phyloP scores from a whole-genome alignment of 1,284 basidiomycete species.

The Rhodotorula sp. region DNA sequence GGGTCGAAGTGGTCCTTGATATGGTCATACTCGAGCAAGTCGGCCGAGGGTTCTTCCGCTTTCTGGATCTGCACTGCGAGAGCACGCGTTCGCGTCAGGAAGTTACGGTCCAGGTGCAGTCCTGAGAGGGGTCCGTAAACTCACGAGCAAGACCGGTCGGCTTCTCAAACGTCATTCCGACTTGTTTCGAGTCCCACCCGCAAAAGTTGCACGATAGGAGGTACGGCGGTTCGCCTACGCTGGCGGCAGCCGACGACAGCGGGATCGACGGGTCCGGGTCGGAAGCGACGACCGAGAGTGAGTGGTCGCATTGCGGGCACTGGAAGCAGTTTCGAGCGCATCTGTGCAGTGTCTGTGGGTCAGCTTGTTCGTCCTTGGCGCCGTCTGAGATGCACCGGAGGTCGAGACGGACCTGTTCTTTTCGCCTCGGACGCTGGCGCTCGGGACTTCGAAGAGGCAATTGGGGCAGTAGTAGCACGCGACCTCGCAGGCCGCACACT shows the following conservation, averaged over 20 bases:
- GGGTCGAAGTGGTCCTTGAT: constrained; percentile 93
- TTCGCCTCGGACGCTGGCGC: constrained; percentile 89
- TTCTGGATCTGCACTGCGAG: constrained; percentile 77
- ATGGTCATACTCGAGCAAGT: constrained; percentile 81
- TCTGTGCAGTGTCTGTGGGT: constrained; percentile 53
- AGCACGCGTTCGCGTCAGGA: too few relatives aligned
- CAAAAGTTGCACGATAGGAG: constrained; percentile 88
- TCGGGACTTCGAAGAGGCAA: constrained; percentile 98
- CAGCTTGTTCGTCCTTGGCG: background rate
- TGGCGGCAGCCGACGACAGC: constrained; percentile 47
- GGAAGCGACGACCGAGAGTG: constrained; percentile 79
- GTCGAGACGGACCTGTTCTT: constrained; percentile 72
- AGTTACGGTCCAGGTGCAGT: too few relatives aligned
- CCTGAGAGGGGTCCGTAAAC: background rate
- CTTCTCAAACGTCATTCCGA: constrained; percentile 91
- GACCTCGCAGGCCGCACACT: constrained; percentile 87
- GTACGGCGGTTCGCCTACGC: constrained; percentile 77
- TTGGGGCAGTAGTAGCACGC: constrained; percentile 97
- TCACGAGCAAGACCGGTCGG: constrained; percentile 73
- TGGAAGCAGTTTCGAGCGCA: constrained; percentile 96
- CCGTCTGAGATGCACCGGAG: background rate
- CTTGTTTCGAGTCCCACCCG: constrained; percentile 87
- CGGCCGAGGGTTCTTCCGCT: constrained; percentile 76
- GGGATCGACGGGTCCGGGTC: constrained; percentile 64
- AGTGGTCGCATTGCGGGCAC: constrained; percentile 88